Percentiles rank a stretch among this genome's conserved stretches.
Evolutionary conservation across 148 eudicot species (phyloP).

Genomic region (Vaccinium corymbosum): DNA sequence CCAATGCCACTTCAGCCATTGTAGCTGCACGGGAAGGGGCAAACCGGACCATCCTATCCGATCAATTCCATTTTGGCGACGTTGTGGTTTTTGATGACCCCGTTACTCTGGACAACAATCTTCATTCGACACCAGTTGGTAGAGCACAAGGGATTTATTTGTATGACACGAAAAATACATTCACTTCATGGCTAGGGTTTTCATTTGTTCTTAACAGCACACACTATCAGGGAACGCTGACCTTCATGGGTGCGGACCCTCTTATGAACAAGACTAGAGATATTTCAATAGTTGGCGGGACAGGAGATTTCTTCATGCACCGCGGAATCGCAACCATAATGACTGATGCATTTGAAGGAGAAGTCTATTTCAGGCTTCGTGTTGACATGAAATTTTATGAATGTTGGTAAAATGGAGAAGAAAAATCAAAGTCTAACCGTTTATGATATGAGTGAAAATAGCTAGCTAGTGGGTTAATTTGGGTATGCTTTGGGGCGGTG

Average conservation of each 20-base stretch:
- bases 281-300: conserved; percentile 14
- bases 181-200: conserved; percentile 17
- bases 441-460: background rate
- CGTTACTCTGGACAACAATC: conserved; percentile 14
- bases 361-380: conserved; percentile 10
- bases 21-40: conserved; percentile 16
- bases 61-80: conserved; percentile 16
- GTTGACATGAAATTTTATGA: conserved; percentile 17
- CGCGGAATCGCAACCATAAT: conserved; percentile 16
- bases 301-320: conserved; percentile 25
- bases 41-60: conserved; percentile 9
- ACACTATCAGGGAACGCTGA: conserved; percentile 2
- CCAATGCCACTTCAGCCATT: conserved; percentile 13
- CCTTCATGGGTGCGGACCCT: conserved; percentile 10
- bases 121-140: conserved; percentile 11
- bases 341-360: conserved; percentile 17
- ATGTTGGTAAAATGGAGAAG: conserved; percentile 1
- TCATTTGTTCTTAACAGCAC: conserved; percentile 11
- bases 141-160: conserved; percentile 20
- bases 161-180: conserved; percentile 14
- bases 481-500: background rate
- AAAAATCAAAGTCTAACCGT: background rate
- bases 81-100: conserved; percentile 20
- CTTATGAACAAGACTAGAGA: conserved; percentile 14
- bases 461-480: background rate